Conservation (phyloP, 2,329 filamentous ascomycete genomes). For the Monosporascus sp. region DNA sequence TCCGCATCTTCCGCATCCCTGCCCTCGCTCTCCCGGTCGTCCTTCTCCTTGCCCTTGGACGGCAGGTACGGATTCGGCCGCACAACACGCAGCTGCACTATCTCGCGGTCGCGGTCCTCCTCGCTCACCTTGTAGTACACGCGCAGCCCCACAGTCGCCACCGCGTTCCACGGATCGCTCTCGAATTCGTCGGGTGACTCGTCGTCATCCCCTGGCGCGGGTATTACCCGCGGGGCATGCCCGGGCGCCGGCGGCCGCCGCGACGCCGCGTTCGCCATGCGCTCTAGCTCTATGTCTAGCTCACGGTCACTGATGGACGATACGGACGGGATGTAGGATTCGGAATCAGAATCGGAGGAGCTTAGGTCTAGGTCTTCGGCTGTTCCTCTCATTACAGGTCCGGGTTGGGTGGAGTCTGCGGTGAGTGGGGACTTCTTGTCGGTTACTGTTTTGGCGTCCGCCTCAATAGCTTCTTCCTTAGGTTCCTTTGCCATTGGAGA, state of each 20-base stretch:
- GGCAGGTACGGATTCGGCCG: slow-evolving; percentile 30
- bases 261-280: slow-evolving; percentile 18
- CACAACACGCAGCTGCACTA: slow-evolving; percentile 35
- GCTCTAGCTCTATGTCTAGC: slow-evolving; percentile 28
- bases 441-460: neutral
- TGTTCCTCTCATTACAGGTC: neutral
- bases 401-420: too few relatives aligned
- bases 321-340: slow-evolving; percentile 27
- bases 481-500: slow-evolving; percentile 5
- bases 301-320: slow-evolving; percentile 36
- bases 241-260: slow-evolving; percentile 16
- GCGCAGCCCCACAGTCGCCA: slow-evolving; percentile 55
- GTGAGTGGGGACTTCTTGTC: too few relatives aligned
- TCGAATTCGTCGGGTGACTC: slow-evolving; percentile 54
- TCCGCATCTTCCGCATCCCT: slow-evolving; percentile 16
- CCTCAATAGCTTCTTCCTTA: slow-evolving; percentile 21
- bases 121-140: slow-evolving; percentile 49
- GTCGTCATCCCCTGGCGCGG: slow-evolving; percentile 43
- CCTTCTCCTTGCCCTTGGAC: slow-evolving; percentile 17
- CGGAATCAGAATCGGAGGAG: slow-evolving; percentile 12
- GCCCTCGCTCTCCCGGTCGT: slow-evolving; percentile 16
- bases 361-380: neutral
- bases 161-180: slow-evolving; percentile 57
- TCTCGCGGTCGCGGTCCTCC: slow-evolving; percentile 26
- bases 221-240: slow-evolving; percentile 10